These are phyloP conservation scores for Chlorophyllum brunneum DNA, from an alignment of 768 basidiomycete genomes.

Conservation along the genomic window DNA sequence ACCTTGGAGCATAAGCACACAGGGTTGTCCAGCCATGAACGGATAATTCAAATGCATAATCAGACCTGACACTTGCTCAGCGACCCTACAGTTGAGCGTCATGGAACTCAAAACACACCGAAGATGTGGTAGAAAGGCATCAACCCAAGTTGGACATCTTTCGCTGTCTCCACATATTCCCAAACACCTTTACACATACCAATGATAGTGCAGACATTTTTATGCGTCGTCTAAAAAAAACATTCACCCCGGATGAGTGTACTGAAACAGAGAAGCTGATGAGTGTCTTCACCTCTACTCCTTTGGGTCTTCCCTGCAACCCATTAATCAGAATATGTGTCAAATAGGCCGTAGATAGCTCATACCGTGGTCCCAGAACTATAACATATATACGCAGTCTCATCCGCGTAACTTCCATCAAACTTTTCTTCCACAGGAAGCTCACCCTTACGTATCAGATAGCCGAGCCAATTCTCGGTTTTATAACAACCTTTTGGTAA, in stretches of 20 bases:
- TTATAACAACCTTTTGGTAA: constrained; percentile 4
- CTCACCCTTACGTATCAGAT: constrained; percentile 15
- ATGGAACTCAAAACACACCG: constrained; percentile 14
- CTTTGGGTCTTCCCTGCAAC: constrained; percentile 51
- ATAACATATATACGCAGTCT: constrained; percentile 24
- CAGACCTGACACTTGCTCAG: constrained; percentile 23
- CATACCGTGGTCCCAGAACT: constrained; percentile 45
- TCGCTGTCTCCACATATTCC: constrained; percentile 24
- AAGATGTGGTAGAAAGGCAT: constrained; percentile 37
- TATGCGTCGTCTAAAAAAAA: constrained; percentile 43
- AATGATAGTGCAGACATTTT: constrained; percentile 46
- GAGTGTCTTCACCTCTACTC: constrained; percentile 16
- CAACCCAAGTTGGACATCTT: constrained; percentile 46
- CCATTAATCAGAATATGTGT: neutral
- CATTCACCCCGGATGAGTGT: neutral
- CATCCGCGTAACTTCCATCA: constrained; percentile 18
- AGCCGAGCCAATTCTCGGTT: constrained; percentile 13
- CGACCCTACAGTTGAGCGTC: too few species aligned
- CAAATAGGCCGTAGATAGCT: too few species aligned
- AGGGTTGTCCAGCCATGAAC: constrained; percentile 32
- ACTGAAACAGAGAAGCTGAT: neutral
- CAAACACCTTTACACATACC: constrained; percentile 34
- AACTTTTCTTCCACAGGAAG: constrained; percentile 20
- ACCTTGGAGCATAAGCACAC: constrained; percentile 40
- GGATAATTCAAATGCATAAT: constrained; percentile 43